Evolutionary conservation across 805 yeast species (phyloP).

Genomic region (Metschnikowia kofuensis): DNA sequence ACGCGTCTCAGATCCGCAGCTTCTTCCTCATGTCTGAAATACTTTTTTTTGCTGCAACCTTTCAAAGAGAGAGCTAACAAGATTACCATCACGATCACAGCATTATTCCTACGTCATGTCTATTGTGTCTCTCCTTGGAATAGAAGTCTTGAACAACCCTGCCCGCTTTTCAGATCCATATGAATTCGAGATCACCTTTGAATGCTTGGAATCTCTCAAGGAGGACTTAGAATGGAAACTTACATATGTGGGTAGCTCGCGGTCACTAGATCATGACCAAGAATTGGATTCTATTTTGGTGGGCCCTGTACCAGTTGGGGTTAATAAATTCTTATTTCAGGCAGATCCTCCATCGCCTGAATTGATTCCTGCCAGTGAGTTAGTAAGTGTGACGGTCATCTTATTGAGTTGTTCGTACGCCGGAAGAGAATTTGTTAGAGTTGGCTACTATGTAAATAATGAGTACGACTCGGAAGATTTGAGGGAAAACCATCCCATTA

Average conservation of each 20-base stretch:
- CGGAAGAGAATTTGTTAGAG: slow-evolving; percentile 92
- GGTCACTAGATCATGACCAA: slow-evolving; percentile 94
- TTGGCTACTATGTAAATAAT: slow-evolving; percentile 96
- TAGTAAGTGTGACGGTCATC: slow-evolving; percentile 93
- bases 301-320: slow-evolving; percentile 98
- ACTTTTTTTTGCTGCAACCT: neutral
- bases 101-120: slow-evolving; percentile 57
- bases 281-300: slow-evolving; percentile 94
- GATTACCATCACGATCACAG: no score
- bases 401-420: slow-evolving; percentile 89
- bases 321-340: slow-evolving; percentile 85
- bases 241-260: slow-evolving; percentile 93
- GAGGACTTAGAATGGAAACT: slow-evolving; percentile 97
- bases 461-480: slow-evolving; percentile 93
- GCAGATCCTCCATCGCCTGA: slow-evolving; percentile 98
- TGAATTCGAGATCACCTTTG: slow-evolving; percentile 96
- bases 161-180: slow-evolving; percentile 92
- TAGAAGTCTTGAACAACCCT: slow-evolving; percentile 90
- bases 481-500: slow-evolving; percentile 89
- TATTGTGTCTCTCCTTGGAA: slow-evolving; percentile 86
- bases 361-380: slow-evolving; percentile 90
- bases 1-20: neutral
- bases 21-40: neutral
- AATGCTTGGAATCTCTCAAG: slow-evolving; percentile 87
- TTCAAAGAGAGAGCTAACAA: neutral